Evolutionary conservation across 495 filamentous ascomycete genomes (phyloP), one percentile per base, ranked within the genome.

Genomic region (Chaetomium tenue): DNA sequence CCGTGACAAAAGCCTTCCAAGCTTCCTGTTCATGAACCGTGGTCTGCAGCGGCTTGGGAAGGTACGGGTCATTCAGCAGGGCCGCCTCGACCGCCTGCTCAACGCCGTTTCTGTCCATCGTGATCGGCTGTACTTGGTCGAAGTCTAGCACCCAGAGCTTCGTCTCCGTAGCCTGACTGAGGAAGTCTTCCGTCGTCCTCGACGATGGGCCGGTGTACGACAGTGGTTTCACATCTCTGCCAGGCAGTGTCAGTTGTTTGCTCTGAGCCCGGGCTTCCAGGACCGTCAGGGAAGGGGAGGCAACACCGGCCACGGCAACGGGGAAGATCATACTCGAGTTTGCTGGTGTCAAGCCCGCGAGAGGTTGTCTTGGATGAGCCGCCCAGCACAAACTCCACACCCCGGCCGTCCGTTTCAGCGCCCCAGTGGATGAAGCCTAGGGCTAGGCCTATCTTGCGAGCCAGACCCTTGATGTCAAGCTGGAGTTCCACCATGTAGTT

Each of bases 331-430:
- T 37, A 37, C 33, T 7, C 18, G 16, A 56, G 30, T 11, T 20
- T 23, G 15, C 53, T 13, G 15, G 53, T 18, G 18, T 56, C 53
- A 9, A 6, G 1, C 18, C 30, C 53, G 53, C 7, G 30, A 2
- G 53, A 56, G 18, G 23, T 6, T 8, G 28, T 39, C 53, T n/a
- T 16, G n/a, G n/a, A 12, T n/a, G 53, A 39, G 53, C 30, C 23
- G n/a, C 53, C 53, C 53, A 56, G 53, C 53, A 40, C 53, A 40
- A 56, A 56, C 53, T 56, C 53, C 2, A 56, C 53, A 9, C 13
- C 53, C 12, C 53, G 28, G 13, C n/a, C 30, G n/a, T 56, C 53
- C 53, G 33, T 56, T 33, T 40, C 18, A 22, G 53, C 53, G 5
- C 18, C 53, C 53, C 53, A 56, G 6, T 56, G 53, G 18, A 56